Base-by-base conservation (phyloP, 108 stramenopile species). In the Fistulifera pelliculosa region DNA sequence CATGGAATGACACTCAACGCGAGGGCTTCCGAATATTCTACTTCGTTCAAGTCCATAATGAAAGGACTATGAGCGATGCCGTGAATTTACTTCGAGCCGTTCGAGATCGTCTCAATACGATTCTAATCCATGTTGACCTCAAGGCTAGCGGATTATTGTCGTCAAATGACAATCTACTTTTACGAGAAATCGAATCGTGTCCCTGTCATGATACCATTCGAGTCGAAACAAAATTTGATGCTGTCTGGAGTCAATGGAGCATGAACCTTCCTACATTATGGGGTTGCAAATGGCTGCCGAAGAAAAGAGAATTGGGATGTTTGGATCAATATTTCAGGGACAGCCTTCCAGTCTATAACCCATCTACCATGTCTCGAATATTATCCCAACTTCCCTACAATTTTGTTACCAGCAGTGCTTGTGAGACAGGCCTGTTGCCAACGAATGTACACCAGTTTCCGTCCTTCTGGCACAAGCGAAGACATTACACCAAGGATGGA, bases 201-300 rank as follows among this genome's bases (percentile, higher is more conserved):
- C 60, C 70, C 6, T 83, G 81, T 43, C 77, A 75, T 18, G 35
- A 67, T 25, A 42, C 42, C 0, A 66, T 77, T 1, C 59, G 62
- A 39, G 60, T 78, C 14, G 70, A 66, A 1, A 66, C 72, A 18
- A 64, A 66, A 1, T 54, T 65, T 49, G 44, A 61, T 55, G 61
- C 75, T 3, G 39, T 75, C 56, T 93, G 92, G 92, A 68, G 83
- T 19, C 52, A 69, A 48, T 93, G 92, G 92, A 77, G 77, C 41
- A 93, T 93, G 92, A 87, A 87, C 54, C 66, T 79, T 17, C 92
- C 92, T 10, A 87, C 85, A 1, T 49, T 85, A 17, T 88, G 87
- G 87, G 79, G 74, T 16, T 93, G 79, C 76, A 85, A 58, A 45
- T 63, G 45, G 68, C 69, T 11, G 56, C 66, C 16, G 49, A 47